A percentile compares a stretch with the other conserved stretches of the same genome.
Evolutionary conservation across 2,329 filamentous ascomycete species (phyloP).

Genomic region (Venturia pyrina): DNA sequence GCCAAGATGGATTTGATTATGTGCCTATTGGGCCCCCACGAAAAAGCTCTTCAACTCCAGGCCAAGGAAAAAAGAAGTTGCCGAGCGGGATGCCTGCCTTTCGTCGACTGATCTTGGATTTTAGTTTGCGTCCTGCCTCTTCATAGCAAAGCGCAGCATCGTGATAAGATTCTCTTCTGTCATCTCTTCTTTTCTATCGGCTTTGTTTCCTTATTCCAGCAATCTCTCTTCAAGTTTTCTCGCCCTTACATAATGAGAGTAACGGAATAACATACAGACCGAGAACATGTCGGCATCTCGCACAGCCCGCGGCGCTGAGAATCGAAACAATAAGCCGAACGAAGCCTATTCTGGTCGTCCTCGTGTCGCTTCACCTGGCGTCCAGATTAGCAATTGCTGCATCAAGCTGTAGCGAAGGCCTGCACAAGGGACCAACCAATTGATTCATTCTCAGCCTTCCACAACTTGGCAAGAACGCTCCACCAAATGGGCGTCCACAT

Average conservation of each 20-base stretch:
- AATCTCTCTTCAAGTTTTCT: not conserved
- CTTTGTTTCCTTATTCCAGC: not conserved
- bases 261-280: not conserved
- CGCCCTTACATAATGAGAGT: not conserved
- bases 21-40: not conserved
- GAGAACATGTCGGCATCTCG: not conserved
- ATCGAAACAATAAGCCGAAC: not conserved
- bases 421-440: not conserved
- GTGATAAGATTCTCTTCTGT: not conserved
- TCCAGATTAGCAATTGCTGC: not conserved
- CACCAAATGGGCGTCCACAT: not conserved
- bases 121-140: not conserved
- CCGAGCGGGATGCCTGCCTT: not conserved
- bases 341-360: not conserved
- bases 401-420: not conserved
- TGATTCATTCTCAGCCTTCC: not conserved
- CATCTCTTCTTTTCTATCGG: not conserved
- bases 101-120: not conserved
- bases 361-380: not conserved
- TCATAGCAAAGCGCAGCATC: not conserved
- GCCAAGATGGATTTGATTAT: not conserved
- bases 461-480: not conserved
- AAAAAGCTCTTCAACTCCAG: not conserved
- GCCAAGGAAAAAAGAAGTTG: not conserved
- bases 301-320: not conserved